phyloP scores from a whole-genome alignment of 2,329 filamentous ascomycete genomes.

The Colletotrichum musae region DNA sequence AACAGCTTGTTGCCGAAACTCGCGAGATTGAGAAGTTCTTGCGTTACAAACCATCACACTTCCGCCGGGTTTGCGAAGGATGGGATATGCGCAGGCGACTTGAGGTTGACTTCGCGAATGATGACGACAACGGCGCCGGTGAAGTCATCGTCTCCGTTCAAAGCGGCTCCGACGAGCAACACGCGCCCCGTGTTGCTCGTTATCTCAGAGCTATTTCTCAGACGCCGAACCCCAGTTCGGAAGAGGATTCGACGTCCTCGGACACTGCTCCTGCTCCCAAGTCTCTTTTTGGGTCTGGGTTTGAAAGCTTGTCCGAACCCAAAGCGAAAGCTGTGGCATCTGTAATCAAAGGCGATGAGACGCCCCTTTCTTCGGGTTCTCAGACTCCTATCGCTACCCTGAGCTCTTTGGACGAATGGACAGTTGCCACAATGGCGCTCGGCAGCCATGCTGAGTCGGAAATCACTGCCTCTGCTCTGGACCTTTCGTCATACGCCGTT shows the following conservation, averaged over 20 bases:
- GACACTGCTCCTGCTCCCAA: slow-evolving; percentile 19
- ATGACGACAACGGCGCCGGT: slow-evolving; percentile 82
- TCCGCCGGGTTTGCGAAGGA: slow-evolving; percentile 81
- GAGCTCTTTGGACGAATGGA: slow-evolving; percentile 39
- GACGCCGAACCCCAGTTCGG: neutral
- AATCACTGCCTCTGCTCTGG: slow-evolving; percentile 80
- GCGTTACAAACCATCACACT: slow-evolving; percentile 80
- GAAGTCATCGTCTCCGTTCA: slow-evolving; percentile 83
- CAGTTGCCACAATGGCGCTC: slow-evolving; percentile 23
- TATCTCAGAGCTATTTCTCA: slow-evolving; percentile 54
- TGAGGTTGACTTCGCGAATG: slow-evolving; percentile 90
- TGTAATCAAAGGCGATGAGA: slow-evolving; percentile 15
- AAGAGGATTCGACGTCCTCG: neutral
- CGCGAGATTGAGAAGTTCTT: slow-evolving; percentile 86
- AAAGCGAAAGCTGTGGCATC: slow-evolving; percentile 3
- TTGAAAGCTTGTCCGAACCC: neutral
- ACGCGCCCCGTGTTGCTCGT: slow-evolving; percentile 59
- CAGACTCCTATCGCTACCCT: slow-evolving; percentile 33
- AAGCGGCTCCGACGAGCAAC: slow-evolving; percentile 76
- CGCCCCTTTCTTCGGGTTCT: slow-evolving; percentile 29
- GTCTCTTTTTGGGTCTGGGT: slow-evolving; percentile 49
- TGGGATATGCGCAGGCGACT: slow-evolving; percentile 94
- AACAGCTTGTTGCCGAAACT: slow-evolving; percentile 82
- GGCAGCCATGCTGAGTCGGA: slow-evolving; percentile 64
- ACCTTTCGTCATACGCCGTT: slow-evolving; percentile 80